Percentiles rank a stretch among this genome's conserved stretches.
Evolutionary conservation across 371 early-diverging fungal genomes (phyloP).

Genomic region (Mortierella sp.): DNA sequence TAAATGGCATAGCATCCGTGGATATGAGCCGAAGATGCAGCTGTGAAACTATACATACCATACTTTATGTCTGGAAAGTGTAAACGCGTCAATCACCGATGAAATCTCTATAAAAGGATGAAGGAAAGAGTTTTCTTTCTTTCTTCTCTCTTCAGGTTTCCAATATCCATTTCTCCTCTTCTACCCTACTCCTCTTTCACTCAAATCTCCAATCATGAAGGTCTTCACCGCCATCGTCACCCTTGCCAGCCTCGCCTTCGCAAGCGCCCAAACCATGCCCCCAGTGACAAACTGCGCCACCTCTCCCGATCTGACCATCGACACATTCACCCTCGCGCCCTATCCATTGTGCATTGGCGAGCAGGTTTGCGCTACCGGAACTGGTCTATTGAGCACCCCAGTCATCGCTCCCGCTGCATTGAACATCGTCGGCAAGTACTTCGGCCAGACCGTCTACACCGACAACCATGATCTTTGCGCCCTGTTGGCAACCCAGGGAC

Average conservation of each 20-base stretch:
- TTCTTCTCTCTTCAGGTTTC: background rate
- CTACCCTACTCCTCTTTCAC: background rate
- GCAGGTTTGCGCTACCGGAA: slow-evolving; percentile 18
- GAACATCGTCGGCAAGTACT: slow-evolving; percentile 16
- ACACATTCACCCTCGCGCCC: background rate
- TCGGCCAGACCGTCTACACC: slow-evolving; percentile 28
- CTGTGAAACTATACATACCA: too few relatives aligned
- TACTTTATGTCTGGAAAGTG: too few relatives aligned
- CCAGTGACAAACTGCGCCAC: too few relatives aligned
- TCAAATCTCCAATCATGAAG: slow-evolving; percentile 1
- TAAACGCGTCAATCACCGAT: background rate
- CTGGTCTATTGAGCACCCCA: slow-evolving; percentile 8
- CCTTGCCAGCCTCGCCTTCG: slow-evolving; percentile 24
- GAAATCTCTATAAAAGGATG: background rate
- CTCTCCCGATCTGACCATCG: slow-evolving; percentile 13
- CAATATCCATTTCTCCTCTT: background rate
- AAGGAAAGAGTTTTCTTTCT: background rate
- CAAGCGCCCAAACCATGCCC: slow-evolving; percentile 16
- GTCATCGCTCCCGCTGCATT: slow-evolving; percentile 3
- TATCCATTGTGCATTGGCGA: slow-evolving; percentile 25
- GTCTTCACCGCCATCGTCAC: too few relatives aligned
- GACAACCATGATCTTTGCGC: slow-evolving; percentile 24
- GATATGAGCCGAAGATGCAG: too few relatives aligned
- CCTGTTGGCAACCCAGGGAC: slow-evolving; percentile 4
- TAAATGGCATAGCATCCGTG: too few relatives aligned